Conservation (phyloP, 345 rosid species). For the Orychophragmus violaceus region DNA sequence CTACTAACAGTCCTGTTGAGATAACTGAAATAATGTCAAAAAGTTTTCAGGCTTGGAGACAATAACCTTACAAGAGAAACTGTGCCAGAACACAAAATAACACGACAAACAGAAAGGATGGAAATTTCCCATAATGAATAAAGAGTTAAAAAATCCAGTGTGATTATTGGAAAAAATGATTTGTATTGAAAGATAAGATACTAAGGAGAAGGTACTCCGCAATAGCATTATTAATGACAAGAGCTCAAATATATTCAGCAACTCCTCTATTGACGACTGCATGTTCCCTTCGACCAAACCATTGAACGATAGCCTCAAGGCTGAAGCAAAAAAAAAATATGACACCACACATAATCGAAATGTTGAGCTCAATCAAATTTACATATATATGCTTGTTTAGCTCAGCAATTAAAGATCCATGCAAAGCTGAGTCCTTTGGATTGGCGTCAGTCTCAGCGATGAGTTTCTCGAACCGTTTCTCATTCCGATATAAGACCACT, state of each 20-base stretch:
- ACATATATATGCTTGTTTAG: conserved; percentile 77
- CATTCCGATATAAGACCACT: conserved; percentile 75
- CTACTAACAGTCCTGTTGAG: conserved; percentile 70
- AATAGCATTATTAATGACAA: conserved; percentile 74
- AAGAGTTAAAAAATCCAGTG: conserved; percentile 86
- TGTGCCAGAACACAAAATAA: conserved; percentile 24
- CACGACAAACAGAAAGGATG: no score
- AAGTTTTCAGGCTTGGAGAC: conserved; percentile 90
- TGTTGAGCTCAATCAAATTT: background rate
- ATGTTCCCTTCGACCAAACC: conserved; percentile 80
- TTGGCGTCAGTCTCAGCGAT: conserved; percentile 86
- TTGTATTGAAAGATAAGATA: no score
- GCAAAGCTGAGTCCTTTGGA: conserved; percentile 65
- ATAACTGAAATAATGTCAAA: conserved; percentile 72
- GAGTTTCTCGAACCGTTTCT: conserved; percentile 64
- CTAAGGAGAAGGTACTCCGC: conserved; percentile 84
- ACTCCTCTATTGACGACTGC: conserved; percentile 81
- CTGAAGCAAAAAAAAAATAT: conserved; percentile 32
- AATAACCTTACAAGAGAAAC: conserved; percentile 55
- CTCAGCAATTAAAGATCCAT: conserved; percentile 64
- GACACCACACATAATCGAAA: background rate
- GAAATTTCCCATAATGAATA: conserved; percentile 94
- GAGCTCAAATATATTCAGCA: conserved; percentile 84
- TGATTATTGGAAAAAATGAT: no score
- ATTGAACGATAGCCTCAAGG: conserved; percentile 79